These are phyloP conservation scores for Phylloporus rhodoxanthus DNA, from an alignment of 768 basidiomycete species.

Conservation along the genomic window DNA sequence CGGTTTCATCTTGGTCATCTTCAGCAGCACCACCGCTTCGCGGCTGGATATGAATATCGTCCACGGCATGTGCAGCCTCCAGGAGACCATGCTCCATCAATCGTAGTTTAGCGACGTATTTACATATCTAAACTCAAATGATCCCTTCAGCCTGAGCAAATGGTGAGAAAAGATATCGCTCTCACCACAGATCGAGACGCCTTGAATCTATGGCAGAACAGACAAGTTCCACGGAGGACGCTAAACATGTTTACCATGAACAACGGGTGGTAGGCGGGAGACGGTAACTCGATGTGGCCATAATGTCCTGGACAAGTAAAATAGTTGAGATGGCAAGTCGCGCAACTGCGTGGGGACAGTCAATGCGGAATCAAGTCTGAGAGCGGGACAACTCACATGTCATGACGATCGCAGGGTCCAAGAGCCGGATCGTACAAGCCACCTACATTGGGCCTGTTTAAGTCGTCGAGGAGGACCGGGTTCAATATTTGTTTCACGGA, in stretches of 20 bases:
- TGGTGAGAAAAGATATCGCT: conserved; percentile 10
- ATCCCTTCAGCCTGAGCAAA: conserved; percentile 7
- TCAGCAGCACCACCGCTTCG: conserved; percentile 29
- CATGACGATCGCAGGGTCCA: conserved; percentile 82
- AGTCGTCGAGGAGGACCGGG: conserved; percentile 85
- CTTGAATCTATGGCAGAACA: conserved; percentile 94
- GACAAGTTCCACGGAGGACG: conserved; percentile 78
- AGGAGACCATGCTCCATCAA: conserved; percentile 87
- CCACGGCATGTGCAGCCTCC: conserved; percentile 71
- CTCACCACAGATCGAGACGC: conserved; percentile 65
- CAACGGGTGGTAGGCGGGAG: conserved; percentile 92
- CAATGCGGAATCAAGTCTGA: background rate
- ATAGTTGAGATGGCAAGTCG: conserved; percentile 88
- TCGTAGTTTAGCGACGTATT: conserved; percentile 80
- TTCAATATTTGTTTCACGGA: conserved; percentile 98
- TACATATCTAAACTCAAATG: conserved; percentile 51
- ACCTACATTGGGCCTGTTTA: conserved; percentile 85
- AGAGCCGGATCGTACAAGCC: conserved; percentile 95
- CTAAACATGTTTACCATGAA: conserved; percentile 91
- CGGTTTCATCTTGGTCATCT: conserved; percentile 49
- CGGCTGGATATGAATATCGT: conserved; percentile 52
- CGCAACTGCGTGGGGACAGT: conserved; percentile 53
- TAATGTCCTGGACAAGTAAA: conserved; percentile 97
- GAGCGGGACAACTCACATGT: conserved; percentile 62
- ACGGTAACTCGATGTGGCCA: conserved; percentile 94